A percentile compares a stretch with the other conserved stretches of the same genome.
Evolutionary conservation across 2,329 filamentous ascomycete genomes (phyloP).

Genomic region (Fusarium sublunatum): DNA sequence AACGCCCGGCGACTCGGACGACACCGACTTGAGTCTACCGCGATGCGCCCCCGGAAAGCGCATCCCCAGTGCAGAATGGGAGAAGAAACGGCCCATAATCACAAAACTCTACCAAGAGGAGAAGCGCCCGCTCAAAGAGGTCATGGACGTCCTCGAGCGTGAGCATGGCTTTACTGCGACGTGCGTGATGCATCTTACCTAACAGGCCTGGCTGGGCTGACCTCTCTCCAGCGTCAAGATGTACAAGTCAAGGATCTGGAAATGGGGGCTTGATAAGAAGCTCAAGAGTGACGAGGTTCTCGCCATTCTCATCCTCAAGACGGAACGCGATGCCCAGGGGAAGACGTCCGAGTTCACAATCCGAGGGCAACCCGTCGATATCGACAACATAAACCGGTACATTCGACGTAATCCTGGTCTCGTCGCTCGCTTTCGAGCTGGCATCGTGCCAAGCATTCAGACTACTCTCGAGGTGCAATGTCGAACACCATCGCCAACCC

Average conservation of each 20-base stretch:
- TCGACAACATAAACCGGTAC: slow-evolving; percentile 56
- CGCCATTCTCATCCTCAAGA: slow-evolving; percentile 52
- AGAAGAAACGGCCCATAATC: slow-evolving; percentile 52
- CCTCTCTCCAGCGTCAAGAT: slow-evolving; percentile 52
- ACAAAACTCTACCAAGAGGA: slow-evolving; percentile 55
- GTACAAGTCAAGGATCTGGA: slow-evolving; percentile 57
- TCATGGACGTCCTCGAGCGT: slow-evolving; percentile 54
- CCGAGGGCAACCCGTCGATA: slow-evolving; percentile 53
- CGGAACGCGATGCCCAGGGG: slow-evolving; percentile 51
- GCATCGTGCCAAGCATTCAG: slow-evolving; percentile 48
- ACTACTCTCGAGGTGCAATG: slow-evolving; percentile 50
- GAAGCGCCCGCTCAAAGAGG: slow-evolving; percentile 55
- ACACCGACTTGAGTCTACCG: slow-evolving; percentile 45
- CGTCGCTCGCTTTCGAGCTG: slow-evolving; percentile 48
- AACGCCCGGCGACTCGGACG: slow-evolving; percentile 46
- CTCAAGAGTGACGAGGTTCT: slow-evolving; percentile 56
- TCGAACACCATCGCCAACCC: slow-evolving; percentile 46
- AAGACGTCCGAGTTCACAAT: slow-evolving; percentile 53
- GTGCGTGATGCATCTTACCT: slow-evolving; percentile 44
- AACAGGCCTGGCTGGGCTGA: slow-evolving; percentile 2
- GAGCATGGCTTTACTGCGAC: slow-evolving; percentile 55
- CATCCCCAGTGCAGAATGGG: slow-evolving; percentile 50
- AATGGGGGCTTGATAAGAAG: slow-evolving; percentile 57
- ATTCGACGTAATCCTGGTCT: slow-evolving; percentile 54
- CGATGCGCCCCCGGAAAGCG: slow-evolving; percentile 46